A percentile compares a stretch with the other conserved stretches of the same genome.
phyloP scores from a whole-genome alignment of 139 green algal species.

The Volvox reticuliferus region DNA sequence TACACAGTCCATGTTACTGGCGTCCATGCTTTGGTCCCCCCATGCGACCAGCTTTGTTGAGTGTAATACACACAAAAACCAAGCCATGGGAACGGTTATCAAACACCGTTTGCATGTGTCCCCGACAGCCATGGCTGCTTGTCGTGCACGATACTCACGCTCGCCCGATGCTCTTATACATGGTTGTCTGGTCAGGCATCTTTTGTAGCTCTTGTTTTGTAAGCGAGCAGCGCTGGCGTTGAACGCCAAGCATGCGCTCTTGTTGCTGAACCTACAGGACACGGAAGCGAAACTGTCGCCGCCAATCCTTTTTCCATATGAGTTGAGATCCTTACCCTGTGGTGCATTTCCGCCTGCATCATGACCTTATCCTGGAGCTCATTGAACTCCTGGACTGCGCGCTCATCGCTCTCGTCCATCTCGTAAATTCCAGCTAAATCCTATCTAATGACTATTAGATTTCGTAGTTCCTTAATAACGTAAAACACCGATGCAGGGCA shows the following conservation, averaged over 20 bases:
- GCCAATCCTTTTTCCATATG: background rate
- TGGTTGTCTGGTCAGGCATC: conserved; percentile 45
- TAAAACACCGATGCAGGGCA: too few relatives aligned
- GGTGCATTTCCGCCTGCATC: background rate
- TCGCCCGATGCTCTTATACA: conserved; percentile 54
- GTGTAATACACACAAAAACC: too few relatives aligned
- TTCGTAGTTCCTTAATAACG: too few relatives aligned
- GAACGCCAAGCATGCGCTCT: conserved; percentile 36
- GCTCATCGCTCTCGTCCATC: conserved; percentile 39
- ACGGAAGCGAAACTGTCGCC: background rate
- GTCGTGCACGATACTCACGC: conserved; percentile 52
- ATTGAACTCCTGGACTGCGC: conserved; percentile 15
- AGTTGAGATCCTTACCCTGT: background rate
- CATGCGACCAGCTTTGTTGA: too few relatives aligned
- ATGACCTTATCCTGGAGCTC: conserved; percentile 32
- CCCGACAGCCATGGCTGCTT: too few relatives aligned
- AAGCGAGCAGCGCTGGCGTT: conserved; percentile 38
- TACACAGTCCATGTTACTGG: too few relatives aligned
- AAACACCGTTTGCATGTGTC: too few relatives aligned
- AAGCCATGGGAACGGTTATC: too few relatives aligned
- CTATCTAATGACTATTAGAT: too few relatives aligned
- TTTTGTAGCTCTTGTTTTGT: conserved; percentile 47
- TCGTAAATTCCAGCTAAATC: background rate
- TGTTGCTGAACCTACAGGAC: conserved; percentile 26
- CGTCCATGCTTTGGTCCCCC: too few relatives aligned